Percentiles rank a stretch among this genome's conserved stretches.
These are phyloP conservation scores for Fonsecaea nubica DNA, from an alignment of 2,329 filamentous ascomycete genomes.

Conservation along the genomic window DNA sequence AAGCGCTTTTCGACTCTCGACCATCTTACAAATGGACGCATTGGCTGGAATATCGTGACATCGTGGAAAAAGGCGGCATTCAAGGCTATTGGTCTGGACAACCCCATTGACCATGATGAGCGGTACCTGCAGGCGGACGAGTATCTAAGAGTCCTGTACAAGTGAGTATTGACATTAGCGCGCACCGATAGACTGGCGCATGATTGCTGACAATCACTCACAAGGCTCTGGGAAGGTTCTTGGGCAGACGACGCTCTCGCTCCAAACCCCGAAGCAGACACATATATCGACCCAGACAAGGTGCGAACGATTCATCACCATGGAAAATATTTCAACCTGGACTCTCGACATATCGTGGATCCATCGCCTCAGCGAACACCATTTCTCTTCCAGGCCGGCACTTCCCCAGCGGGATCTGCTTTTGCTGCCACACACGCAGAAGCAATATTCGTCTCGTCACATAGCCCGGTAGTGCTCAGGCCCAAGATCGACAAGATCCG, in stretches of 20 bases:
- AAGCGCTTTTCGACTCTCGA: constrained; percentile 69
- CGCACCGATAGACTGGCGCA: background rate
- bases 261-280: constrained; percentile 60
- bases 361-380: constrained; percentile 65
- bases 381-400: constrained; percentile 66
- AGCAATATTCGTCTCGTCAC: constrained; percentile 65
- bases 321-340: constrained; percentile 59
- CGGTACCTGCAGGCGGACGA: constrained; percentile 68
- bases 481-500: constrained; percentile 63
- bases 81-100: constrained; percentile 66
- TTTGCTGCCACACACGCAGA: constrained; percentile 67
- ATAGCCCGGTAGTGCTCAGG: constrained; percentile 57
- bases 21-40: constrained; percentile 65
- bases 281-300: constrained; percentile 64
- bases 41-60: constrained; percentile 73
- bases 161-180: constrained; percentile 47
- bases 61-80: constrained; percentile 68
- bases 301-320: constrained; percentile 67
- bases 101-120: constrained; percentile 66
- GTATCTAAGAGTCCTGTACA: constrained; percentile 67
- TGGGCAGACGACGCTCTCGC: constrained; percentile 65
- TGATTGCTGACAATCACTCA: background rate
- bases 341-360: constrained; percentile 57
- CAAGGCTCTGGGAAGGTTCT: constrained; percentile 61
- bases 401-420: constrained; percentile 62